A percentile compares a stretch with the other conserved stretches of the same genome.
Conservation (phyloP, 176 grass and related monocot species). For the Aechmea fasciata region DNA sequence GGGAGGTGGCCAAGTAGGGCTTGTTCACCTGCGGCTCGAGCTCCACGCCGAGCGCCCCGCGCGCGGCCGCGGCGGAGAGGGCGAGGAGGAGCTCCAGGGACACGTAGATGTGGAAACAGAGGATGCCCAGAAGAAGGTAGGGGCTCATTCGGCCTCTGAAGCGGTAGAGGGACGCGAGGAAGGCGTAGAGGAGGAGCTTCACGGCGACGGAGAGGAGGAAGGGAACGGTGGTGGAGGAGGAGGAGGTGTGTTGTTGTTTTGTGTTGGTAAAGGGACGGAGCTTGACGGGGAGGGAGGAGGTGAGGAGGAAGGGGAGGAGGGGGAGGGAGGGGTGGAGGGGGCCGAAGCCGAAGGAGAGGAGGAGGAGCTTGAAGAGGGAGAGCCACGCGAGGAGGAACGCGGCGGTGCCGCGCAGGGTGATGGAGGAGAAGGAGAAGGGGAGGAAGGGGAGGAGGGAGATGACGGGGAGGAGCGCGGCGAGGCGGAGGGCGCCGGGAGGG, state of each 20-base stretch:
- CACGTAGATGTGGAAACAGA: constrained; percentile 43
- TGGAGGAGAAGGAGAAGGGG: constrained; percentile 38
- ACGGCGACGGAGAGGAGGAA: constrained; percentile 11
- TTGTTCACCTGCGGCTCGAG: constrained; percentile 55
- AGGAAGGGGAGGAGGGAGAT: constrained; percentile 28
- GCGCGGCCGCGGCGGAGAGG: constrained; percentile 1
- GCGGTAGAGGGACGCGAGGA: constrained; percentile 32
- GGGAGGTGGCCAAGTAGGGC: constrained; percentile 39
- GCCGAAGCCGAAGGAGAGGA: constrained; percentile 42
- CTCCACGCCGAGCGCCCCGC: constrained; percentile 36
- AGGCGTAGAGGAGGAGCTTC: constrained; percentile 9
- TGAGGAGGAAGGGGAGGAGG: constrained; percentile 33
- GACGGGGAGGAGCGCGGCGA: constrained; percentile 34
- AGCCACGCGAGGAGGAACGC: constrained; percentile 51
- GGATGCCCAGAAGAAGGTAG: constrained; percentile 31
- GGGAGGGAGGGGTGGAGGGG: constrained; percentile 35
- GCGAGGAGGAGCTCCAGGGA: constrained; percentile 34
- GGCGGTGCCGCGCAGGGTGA: constrained; percentile 38
- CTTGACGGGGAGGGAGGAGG: constrained; percentile 48
- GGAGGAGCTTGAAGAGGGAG: constrained; percentile 47
- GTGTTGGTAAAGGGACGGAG: background rate
- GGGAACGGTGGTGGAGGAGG: background rate
- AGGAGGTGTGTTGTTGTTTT: background rate
- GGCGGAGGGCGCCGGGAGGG: constrained; percentile 26
- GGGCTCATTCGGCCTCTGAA: constrained; percentile 24